phyloP scores from a whole-genome alignment of 306 rosid genomes.

The Astragalus membranaceus region DNA sequence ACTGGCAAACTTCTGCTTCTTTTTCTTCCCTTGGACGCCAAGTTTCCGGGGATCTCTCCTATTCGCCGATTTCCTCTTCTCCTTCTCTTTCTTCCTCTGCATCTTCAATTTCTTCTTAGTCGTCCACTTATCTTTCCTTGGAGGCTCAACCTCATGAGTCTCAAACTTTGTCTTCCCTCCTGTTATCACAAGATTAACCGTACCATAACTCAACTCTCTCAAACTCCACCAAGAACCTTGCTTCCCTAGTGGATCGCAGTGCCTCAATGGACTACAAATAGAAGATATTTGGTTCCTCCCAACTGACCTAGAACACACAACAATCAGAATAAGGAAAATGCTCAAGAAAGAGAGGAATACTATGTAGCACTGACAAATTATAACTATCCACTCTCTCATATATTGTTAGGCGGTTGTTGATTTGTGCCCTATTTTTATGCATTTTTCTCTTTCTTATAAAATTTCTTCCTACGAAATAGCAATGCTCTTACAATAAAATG shows the following conservation, averaged over 20 bases:
- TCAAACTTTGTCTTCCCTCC: slow-evolving; percentile 77
- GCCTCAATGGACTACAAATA: slow-evolving; percentile 16
- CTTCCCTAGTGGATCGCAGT: slow-evolving; percentile 12
- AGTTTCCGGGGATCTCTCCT: slow-evolving; percentile 80
- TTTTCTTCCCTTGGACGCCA: slow-evolving; percentile 61
- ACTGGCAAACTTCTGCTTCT: slow-evolving; percentile 58
- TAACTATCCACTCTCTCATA: no score
- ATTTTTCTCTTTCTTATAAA: no score
- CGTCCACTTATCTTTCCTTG: slow-evolving; percentile 70
- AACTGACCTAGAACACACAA: slow-evolving; percentile 44
- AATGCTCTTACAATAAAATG: no score
- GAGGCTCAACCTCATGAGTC: slow-evolving; percentile 58
- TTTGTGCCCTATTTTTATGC: no score
- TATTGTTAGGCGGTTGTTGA: no score
- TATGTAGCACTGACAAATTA: no score
- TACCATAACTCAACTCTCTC: slow-evolving; percentile 65
- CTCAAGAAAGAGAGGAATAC: no score
- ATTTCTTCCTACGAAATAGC: no score
- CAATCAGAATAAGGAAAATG: not conserved
- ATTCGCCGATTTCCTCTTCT: slow-evolving; percentile 73
- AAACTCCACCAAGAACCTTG: slow-evolving; percentile 31
- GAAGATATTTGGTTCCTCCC: slow-evolving; percentile 20
- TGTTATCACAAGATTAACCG: slow-evolving; percentile 66
- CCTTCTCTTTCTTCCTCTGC: slow-evolving; percentile 69
- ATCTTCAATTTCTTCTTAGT: slow-evolving; percentile 77